Conservation (phyloP, 208 protist species). For the Trypanosoma rangeli region DNA sequence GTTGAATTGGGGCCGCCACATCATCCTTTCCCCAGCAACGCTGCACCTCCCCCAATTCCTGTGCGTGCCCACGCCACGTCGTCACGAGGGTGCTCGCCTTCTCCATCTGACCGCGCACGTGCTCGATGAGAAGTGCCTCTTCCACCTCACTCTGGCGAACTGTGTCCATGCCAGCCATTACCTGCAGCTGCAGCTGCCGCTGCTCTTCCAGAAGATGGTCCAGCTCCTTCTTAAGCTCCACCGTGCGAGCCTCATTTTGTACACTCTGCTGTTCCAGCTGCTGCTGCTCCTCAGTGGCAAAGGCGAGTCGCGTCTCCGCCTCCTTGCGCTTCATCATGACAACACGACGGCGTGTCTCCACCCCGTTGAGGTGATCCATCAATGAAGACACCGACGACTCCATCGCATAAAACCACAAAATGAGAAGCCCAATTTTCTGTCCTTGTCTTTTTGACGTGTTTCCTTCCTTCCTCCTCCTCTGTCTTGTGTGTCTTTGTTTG, state of each 20-base stretch:
- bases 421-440: background rate
- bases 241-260: conserved; percentile 42
- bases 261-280: conserved; percentile 38
- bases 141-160: conserved; percentile 66
- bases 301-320: conserved; percentile 53
- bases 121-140: conserved; percentile 53
- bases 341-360: conserved; percentile 76
- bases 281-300: conserved; percentile 49
- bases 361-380: conserved; percentile 72
- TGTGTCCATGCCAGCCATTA: conserved; percentile 44
- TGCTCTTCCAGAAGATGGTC: conserved; percentile 59
- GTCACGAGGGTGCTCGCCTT: conserved; percentile 28
- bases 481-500: background rate
- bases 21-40: conserved; percentile 34
- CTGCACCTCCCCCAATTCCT: conserved; percentile 42
- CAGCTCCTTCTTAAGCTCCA: conserved; percentile 47
- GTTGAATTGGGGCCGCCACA: conserved; percentile 27
- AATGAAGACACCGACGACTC: conserved; percentile 54
- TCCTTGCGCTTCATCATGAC: conserved; percentile 72
- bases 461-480: background rate
- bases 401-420: conserved; percentile 8
- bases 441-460: background rate
- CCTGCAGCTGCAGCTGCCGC: conserved; percentile 62
- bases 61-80: conserved; percentile 33
- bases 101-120: conserved; percentile 31